phyloP scores from a whole-genome alignment of 306 rosid genomes.

The Arachis stenosperma region DNA sequence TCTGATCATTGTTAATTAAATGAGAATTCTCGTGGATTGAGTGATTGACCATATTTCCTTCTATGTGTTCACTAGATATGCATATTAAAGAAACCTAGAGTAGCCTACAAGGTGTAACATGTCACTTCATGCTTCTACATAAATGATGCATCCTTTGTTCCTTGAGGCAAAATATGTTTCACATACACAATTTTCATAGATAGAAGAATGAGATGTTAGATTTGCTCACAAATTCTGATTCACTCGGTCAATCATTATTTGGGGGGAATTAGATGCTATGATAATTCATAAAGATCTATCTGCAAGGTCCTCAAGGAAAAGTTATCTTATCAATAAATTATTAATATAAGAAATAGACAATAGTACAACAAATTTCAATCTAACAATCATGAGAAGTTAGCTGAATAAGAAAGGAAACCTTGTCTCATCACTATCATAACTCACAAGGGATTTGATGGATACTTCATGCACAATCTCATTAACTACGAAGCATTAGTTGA shows the following conservation, averaged over 20 bases:
- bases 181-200: neutral
- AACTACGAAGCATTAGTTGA: neutral
- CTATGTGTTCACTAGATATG: neutral
- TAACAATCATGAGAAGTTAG: conserved; percentile 21
- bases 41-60: conserved; percentile 6
- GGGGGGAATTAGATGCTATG: neutral
- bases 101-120: neutral
- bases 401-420: conserved; percentile 18
- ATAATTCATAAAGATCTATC: conserved; percentile 5
- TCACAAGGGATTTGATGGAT: neutral
- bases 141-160: conserved; percentile 24
- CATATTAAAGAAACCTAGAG: conserved; percentile 11
- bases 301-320: neutral
- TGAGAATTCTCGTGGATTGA: neutral
- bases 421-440: neutral
- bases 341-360: neutral
- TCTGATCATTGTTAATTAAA: neutral
- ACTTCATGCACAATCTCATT: conserved; percentile 23
- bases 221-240: conserved; percentile 9
- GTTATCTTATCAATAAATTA: neutral
- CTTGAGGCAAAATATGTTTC: conserved; percentile 13
- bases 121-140: conserved; percentile 1
- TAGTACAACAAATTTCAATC: neutral
- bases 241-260: neutral
- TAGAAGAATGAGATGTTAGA: neutral